These are phyloP conservation scores for Cornus controversa DNA, from an alignment of 148 eudicot species.

Conservation along the genomic window DNA sequence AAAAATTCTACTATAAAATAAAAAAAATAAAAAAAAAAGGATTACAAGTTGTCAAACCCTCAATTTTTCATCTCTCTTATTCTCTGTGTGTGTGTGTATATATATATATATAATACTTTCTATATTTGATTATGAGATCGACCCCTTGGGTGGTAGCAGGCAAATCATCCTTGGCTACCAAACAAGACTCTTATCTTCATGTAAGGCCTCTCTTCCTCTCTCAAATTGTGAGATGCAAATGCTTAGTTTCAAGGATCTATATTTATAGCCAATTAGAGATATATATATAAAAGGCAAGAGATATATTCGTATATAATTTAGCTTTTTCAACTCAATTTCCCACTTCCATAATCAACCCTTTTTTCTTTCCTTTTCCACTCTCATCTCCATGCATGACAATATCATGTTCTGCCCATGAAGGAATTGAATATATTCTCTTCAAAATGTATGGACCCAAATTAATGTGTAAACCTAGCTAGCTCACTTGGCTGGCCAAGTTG, in stretches of 20 bases:
- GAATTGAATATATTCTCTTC: too few species aligned
- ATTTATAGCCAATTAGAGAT: neutral
- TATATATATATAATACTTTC: too few species aligned
- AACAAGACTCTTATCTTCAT: slow-evolving; percentile 15
- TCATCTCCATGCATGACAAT: neutral
- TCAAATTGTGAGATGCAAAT: neutral
- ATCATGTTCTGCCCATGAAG: too few species aligned
- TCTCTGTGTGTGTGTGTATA: neutral
- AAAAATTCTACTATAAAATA: too few species aligned
- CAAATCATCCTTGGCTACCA: slow-evolving; percentile 30
- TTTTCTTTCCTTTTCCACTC: too few species aligned
- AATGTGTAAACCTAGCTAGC: too few species aligned
- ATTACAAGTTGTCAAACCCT: too few species aligned
- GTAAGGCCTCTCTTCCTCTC: slow-evolving; percentile 17
- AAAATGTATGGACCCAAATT: too few species aligned
- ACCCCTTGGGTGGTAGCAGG: slow-evolving; percentile 7
- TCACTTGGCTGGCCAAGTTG: too few species aligned
- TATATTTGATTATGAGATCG: too few species aligned
- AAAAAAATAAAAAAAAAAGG: too few species aligned
- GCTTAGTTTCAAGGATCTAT: neutral
- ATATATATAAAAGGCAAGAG: neutral
- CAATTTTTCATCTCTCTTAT: too few species aligned
- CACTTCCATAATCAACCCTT: neutral
- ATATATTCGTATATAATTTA: neutral
- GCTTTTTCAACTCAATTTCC: neutral